These are phyloP conservation scores for Fusarium goolgardi DNA, from an alignment of 2,329 filamentous ascomycete genomes.

Conservation along the genomic window DNA sequence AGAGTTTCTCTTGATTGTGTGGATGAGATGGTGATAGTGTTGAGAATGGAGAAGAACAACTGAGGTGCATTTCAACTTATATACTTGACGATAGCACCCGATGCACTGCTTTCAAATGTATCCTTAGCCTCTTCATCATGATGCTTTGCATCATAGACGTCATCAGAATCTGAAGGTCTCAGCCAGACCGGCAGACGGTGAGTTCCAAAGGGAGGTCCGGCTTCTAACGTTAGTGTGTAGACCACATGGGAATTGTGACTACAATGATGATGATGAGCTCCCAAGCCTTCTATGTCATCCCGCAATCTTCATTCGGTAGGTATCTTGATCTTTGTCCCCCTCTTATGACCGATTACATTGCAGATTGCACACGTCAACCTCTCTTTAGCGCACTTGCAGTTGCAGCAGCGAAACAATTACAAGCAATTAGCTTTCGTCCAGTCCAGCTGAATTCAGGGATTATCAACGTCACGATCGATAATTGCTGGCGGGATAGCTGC, in stretches of 20 bases:
- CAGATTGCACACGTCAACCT: conserved; percentile 5
- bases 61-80: conserved; percentile 23
- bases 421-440: conserved; percentile 5
- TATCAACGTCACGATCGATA: conserved; percentile 23
- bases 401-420: conserved; percentile 1
- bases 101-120: neutral
- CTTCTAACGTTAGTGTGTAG: conserved; percentile 1
- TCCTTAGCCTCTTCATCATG: conserved; percentile 18
- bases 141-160: conserved; percentile 33
- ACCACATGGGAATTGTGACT: neutral
- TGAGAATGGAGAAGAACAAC: neutral
- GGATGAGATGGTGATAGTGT: neutral
- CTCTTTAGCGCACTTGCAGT: neutral
- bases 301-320: conserved; percentile 31
- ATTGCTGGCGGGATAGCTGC: conserved; percentile 3
- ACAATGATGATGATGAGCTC: conserved; percentile 6
- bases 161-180: conserved; percentile 12
- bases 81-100: conserved; percentile 19
- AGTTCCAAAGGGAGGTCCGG: neutral
- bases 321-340: conserved; percentile 17
- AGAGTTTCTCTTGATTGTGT: neutral
- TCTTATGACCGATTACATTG: conserved; percentile 6
- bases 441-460: conserved; percentile 25
- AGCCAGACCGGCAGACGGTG: conserved; percentile 20
- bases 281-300: conserved; percentile 42